These are phyloP conservation scores for Penicillium parvum DNA, from an alignment of 495 filamentous ascomycete species.

Conservation along the genomic window DNA sequence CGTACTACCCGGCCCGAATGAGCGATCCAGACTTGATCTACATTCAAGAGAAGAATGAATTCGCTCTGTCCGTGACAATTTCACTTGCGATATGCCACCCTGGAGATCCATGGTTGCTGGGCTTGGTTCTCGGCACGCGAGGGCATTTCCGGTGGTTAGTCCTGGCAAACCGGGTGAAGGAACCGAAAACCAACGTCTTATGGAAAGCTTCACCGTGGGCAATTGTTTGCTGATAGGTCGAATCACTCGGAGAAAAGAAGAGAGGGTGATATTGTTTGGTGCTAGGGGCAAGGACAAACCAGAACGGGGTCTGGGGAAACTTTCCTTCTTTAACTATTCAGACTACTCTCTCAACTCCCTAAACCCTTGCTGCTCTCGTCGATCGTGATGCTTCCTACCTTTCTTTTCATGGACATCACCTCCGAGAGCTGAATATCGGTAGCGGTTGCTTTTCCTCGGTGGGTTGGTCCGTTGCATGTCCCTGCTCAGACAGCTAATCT, in stretches of 20 bases:
- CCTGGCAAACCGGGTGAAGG: constrained; percentile 21
- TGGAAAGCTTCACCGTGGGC: not conserved
- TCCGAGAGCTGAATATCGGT: too few species aligned
- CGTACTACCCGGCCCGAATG: too few species aligned
- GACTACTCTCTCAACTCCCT: too few species aligned
- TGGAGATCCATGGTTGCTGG: constrained; percentile 6
- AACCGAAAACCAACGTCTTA: constrained; percentile 12
- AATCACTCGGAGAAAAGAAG: not conserved
- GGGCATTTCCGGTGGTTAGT: constrained; percentile 11
- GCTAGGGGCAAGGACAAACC: constrained; percentile 7
- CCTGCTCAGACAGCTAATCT: too few species aligned
- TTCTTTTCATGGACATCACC: too few species aligned
- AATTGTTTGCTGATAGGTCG: constrained; percentile 2
- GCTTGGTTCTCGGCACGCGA: constrained; percentile 7
- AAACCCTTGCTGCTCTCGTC: too few species aligned
- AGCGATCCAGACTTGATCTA: too few species aligned
- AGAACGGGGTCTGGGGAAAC: constrained; percentile 4
- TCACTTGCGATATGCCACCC: not conserved
- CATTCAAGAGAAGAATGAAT: too few species aligned
- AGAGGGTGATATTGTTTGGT: not conserved
- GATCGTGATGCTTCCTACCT: too few species aligned
- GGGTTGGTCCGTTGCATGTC: too few species aligned
- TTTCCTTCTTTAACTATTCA: too few species aligned
- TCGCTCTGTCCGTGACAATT: not conserved
- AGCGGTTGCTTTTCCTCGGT: too few species aligned